Evolutionary conservation across 2,329 filamentous ascomycete genomes (phyloP).

Genomic region (Neofusicoccum ribis): DNA sequence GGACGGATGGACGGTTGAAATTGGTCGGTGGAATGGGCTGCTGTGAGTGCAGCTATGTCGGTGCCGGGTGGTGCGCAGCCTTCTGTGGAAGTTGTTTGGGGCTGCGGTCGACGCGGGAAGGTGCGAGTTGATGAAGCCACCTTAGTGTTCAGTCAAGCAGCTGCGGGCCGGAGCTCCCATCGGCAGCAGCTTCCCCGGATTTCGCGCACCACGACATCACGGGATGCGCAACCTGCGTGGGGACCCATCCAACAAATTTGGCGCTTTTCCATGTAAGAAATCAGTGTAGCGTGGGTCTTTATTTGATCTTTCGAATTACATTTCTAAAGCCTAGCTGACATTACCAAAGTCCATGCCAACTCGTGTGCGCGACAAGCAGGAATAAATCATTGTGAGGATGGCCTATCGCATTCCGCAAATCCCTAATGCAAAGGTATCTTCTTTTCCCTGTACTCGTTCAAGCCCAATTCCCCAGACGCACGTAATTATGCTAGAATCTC

Average conservation of each 20-base stretch:
- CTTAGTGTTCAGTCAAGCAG: slow-evolving; percentile 11
- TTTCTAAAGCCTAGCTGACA: slow-evolving; percentile 1
- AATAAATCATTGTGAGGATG: neutral
- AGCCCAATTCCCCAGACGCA: slow-evolving; percentile 5
- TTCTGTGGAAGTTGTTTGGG: neutral
- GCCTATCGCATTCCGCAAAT: neutral
- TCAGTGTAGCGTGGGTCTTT: neutral
- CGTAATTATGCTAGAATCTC: slow-evolving; percentile 5
- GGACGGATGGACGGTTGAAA: neutral
- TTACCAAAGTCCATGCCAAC: neutral
- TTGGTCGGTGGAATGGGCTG: neutral
- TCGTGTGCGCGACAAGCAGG: neutral
- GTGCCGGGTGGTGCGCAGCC: neutral
- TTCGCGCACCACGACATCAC: neutral
- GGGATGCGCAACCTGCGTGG: neutral
- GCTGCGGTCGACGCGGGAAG: neutral
- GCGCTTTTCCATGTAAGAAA: neutral
- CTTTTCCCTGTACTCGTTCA: slow-evolving; percentile 9
- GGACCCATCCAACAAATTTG: neutral
- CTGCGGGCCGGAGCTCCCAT: slow-evolving; percentile 11
- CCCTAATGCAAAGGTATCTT: slow-evolving; percentile 18
- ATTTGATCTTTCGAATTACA: neutral
- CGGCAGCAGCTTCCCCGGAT: slow-evolving; percentile 13
- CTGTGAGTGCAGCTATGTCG: neutral
- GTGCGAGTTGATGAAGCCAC: slow-evolving; percentile 18